Evolutionary conservation across 2,329 filamentous ascomycete genomes (phyloP).

Genomic region (Colletotrichum ledebouriae): DNA sequence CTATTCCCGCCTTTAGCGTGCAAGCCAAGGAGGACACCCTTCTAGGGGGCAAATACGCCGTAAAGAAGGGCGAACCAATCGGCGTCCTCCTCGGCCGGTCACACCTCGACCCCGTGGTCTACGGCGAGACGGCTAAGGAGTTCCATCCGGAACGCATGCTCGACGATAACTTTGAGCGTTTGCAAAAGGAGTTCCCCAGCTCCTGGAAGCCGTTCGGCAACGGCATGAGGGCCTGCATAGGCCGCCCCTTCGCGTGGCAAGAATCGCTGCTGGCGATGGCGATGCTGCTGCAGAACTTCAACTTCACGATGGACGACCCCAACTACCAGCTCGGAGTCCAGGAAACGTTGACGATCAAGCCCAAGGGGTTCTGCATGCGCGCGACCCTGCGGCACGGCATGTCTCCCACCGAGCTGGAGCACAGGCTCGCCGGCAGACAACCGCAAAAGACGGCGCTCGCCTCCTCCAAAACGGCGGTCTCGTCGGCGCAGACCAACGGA

Average conservation of each 20-base stretch:
- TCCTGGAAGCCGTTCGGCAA: conserved; percentile 68
- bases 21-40: conserved; percentile 57
- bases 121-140: conserved; percentile 67
- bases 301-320: conserved; percentile 72
- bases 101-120: conserved; percentile 69
- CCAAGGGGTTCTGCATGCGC: conserved; percentile 70
- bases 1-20: conserved; percentile 47
- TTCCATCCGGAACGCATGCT: conserved; percentile 75
- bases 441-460: conserved; percentile 23
- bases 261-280: conserved; percentile 62
- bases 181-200: conserved; percentile 51
- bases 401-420: conserved; percentile 58
- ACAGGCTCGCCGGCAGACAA: conserved; percentile 54
- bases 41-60: conserved; percentile 66
- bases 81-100: conserved; percentile 60
- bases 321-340: conserved; percentile 66
- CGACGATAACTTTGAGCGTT: conserved; percentile 61
- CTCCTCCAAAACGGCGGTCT: conserved; percentile 3
- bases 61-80: conserved; percentile 61
- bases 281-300: conserved; percentile 76
- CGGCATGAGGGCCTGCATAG: conserved; percentile 66
- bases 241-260: conserved; percentile 67
- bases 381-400: conserved; percentile 63
- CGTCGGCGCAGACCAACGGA: conserved; percentile 22
- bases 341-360: conserved; percentile 71